Base-by-base conservation (phyloP, 192 early-diverging fungal species). In the Geosiphon pyriformis region DNA sequence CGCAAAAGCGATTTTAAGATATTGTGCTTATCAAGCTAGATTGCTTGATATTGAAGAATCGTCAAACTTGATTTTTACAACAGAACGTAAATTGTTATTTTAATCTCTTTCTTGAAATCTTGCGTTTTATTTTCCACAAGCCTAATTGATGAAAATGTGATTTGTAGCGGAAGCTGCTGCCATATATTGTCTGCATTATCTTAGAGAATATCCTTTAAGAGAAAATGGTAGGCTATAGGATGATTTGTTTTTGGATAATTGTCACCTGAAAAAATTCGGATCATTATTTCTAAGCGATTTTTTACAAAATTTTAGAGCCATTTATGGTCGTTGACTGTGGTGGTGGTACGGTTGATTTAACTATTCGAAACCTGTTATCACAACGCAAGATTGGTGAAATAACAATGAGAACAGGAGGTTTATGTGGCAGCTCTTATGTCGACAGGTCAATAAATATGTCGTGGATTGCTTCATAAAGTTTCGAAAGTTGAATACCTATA, bases 321-420 rank as follows among this genome's bases (percentile, higher is more conserved):
- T 69, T 50, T 30, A 31, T 69, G 23, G 50, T 69, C 11, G 53
- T 56, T 52, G 69, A 70, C 47, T 61, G 60, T 54, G 69, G 69
- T 25, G 69, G 69, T 33, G 69, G 69, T 17, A 66, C 69, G 0
- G 69, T 70, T 2, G 69, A 70, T 53, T 52, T 77, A 66, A 77
- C 72, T 26, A 67, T 32, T 12, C 63, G 63, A 2, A 54, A 52
- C 31, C 25, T 65, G 17, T 20, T 65, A 7, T 6, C 17, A 0
- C 17, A 29, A 18, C 22, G 34, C 26, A 49, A 65, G 34, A 33
- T 65, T 27, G 33, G 52, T 8, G 63, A 65, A 53, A 27, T 34
- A 26, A 65, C 51, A 0, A 51, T 32, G 50, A 18, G 63, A 6
- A n/a, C 63, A 22, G 51, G 63, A 23, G 63, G 25, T 22, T 65